A percentile compares a stretch with the other conserved stretches of the same genome.
These are phyloP conservation scores for Coelastrella sp. DNA, from an alignment of 139 green algal species.

Conservation along the genomic window DNA sequence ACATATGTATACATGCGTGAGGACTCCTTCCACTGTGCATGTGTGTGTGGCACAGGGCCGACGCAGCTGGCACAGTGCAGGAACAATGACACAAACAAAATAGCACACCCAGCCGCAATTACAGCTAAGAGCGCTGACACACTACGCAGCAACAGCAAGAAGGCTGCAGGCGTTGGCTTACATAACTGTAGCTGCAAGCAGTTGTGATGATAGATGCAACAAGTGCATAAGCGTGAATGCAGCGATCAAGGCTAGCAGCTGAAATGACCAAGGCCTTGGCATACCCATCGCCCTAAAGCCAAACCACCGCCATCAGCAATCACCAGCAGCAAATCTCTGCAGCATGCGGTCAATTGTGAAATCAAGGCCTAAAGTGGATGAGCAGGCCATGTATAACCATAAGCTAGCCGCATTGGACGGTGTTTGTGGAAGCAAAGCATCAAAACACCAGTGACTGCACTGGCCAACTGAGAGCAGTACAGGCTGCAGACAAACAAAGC, in stretches of 20 bases:
- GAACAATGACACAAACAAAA: background rate
- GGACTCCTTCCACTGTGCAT: background rate
- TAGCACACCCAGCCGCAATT: background rate
- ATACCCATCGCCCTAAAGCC: too few species aligned
- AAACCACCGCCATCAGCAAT: too few species aligned
- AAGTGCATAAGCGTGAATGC: too few species aligned
- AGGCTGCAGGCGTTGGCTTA: background rate
- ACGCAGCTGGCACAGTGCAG: background rate
- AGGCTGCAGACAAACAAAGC: background rate
- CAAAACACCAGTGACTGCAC: background rate
- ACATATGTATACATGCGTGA: background rate
- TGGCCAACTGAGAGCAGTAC: background rate
- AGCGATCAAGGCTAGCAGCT: too few species aligned
- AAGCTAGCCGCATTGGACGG: background rate
- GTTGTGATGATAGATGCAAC: too few species aligned
- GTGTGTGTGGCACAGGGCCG: background rate
- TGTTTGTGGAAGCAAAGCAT: too few species aligned
- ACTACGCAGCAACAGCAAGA: background rate
- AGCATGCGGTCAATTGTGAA: background rate
- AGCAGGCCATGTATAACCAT: background rate
- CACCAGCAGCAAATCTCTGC: too few species aligned
- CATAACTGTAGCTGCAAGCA: background rate
- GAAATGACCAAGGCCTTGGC: too few species aligned
- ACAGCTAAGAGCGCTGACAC: background rate
- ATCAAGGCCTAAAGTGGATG: background rate